These are phyloP conservation scores for Acanthamoeba triangularis DNA, from an alignment of 208 protist species.

Conservation along the genomic window DNA sequence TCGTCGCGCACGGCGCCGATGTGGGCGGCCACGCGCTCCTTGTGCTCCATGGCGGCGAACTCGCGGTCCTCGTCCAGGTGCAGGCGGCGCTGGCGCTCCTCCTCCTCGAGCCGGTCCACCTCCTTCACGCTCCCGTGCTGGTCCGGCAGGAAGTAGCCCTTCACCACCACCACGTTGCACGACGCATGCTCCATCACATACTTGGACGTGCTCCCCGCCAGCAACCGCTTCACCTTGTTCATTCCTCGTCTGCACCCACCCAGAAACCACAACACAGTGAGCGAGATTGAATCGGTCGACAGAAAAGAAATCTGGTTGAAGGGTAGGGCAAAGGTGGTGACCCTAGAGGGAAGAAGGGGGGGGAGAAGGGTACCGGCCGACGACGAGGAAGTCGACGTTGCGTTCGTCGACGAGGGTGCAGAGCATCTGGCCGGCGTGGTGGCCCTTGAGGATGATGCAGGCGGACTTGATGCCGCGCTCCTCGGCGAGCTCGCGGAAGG, in stretches of 20 bases:
- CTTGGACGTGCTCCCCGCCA: conserved; percentile 63
- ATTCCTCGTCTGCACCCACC: not conserved
- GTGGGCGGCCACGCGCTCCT: conserved; percentile 39
- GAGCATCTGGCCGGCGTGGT: conserved; percentile 49
- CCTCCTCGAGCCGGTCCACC: conserved; percentile 38
- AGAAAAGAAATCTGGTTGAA: not conserved
- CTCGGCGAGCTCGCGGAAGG: conserved; percentile 56
- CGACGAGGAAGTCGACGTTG: conserved; percentile 67
- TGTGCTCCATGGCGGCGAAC: not conserved
- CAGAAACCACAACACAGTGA: not conserved
- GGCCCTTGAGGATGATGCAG: conserved; percentile 58
- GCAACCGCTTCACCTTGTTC: conserved; percentile 53
- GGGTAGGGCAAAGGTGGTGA: not conserved
- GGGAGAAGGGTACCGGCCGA: conserved; percentile 1
- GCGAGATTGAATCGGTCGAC: not conserved
- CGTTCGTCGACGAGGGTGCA: conserved; percentile 33
- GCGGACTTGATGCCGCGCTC: conserved; percentile 43
- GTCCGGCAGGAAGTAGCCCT: conserved; percentile 73
- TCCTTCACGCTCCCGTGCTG: conserved; percentile 46
- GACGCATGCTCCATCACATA: conserved; percentile 71
- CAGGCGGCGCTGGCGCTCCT: conserved; percentile 5
- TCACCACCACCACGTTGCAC: conserved; percentile 77
- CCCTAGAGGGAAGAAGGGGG: not conserved
- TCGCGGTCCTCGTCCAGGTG: conserved; percentile 28
- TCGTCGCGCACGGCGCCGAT: conserved; percentile 40